Evolutionary conservation across 176 grass and related monocot genomes (phyloP).

Genomic region (Juncus effusus): DNA sequence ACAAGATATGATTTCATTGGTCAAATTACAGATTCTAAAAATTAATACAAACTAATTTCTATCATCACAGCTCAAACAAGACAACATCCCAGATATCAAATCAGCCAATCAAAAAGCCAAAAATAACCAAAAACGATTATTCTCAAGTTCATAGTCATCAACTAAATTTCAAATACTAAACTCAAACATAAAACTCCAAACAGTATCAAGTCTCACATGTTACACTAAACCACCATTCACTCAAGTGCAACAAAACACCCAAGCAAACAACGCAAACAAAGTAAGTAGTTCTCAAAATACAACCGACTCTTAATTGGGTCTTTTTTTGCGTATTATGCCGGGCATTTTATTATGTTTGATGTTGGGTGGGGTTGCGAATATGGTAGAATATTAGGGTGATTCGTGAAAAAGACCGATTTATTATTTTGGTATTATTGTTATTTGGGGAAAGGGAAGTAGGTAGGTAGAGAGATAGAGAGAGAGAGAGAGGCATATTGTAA

Average conservation of each 20-base stretch:
- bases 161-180: constrained; percentile 2
- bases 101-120: not conserved
- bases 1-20: no score
- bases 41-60: not conserved
- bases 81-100: not conserved
- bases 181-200: not conserved
- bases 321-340: constrained; percentile 12
- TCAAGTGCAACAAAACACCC: constrained; percentile 13
- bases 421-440: constrained; percentile 19
- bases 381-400: constrained; percentile 10
- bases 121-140: not conserved
- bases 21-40: no score
- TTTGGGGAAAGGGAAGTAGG: constrained; percentile 11
- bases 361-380: constrained; percentile 17
- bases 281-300: constrained; percentile 1
- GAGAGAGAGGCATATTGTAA: constrained; percentile 27
- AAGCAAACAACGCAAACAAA: constrained; percentile 9
- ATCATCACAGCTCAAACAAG: not conserved
- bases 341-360: constrained; percentile 16
- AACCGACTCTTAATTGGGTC: constrained; percentile 16
- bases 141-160: constrained; percentile 7
- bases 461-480: constrained; percentile 17
- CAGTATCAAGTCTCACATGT: not conserved
- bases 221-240: not conserved
- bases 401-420: constrained; percentile 1